Conservation (phyloP, 2,329 filamentous ascomycete species). For the Elsinoe fawcettii region DNA sequence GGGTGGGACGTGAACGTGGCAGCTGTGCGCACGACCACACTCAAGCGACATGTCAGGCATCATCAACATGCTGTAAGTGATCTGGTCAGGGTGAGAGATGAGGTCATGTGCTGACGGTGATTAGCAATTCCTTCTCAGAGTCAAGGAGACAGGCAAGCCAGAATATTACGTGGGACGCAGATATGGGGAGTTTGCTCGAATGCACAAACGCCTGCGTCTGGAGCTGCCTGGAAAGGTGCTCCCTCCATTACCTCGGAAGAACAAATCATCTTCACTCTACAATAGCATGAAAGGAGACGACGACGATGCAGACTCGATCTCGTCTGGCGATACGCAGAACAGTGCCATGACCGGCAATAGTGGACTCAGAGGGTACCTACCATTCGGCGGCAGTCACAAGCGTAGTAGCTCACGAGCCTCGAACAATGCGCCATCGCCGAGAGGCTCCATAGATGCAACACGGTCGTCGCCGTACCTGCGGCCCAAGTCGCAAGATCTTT, state of each 20-base stretch:
- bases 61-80: conserved; percentile 78
- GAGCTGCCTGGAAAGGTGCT: conserved; percentile 89
- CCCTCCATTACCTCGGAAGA: conserved; percentile 81
- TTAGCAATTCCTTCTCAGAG: conserved; percentile 80
- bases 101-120: neutral
- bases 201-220: conserved; percentile 70
- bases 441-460: conserved; percentile 27
- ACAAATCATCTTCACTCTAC: conserved; percentile 66
- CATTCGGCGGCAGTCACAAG: conserved; percentile 22
- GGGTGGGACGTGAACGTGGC: conserved; percentile 97
- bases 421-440: conserved; percentile 23
- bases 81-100: neutral
- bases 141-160: conserved; percentile 66
- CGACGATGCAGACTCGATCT: conserved; percentile 71
- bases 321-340: conserved; percentile 54
- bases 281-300: conserved; percentile 52
- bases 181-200: conserved; percentile 77
- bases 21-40: conserved; percentile 68
- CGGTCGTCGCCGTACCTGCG: conserved; percentile 18
- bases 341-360: conserved; percentile 17
- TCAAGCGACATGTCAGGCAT: conserved; percentile 79
- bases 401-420: conserved; percentile 20
- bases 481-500: conserved; percentile 17
- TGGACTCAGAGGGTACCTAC: conserved; percentile 39
- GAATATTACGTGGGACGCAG: conserved; percentile 75